Evolutionary conservation across 73 alveolate genomes (phyloP), one percentile per base, ranked within the genome.

Genomic region (Strombidium stylifer): DNA sequence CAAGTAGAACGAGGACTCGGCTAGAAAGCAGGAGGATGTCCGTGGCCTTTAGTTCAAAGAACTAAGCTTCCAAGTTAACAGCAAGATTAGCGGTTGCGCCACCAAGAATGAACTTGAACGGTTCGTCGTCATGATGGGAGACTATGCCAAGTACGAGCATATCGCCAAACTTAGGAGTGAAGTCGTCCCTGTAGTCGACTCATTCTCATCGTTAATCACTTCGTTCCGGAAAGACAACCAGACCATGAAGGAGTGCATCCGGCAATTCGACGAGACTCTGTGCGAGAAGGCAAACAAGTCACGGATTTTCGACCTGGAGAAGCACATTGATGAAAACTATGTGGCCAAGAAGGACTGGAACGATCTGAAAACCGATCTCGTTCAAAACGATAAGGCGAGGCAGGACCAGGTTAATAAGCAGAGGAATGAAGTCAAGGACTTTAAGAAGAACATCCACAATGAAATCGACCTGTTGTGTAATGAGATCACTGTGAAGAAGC

Each of bases 261-360:
- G 74, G 50, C 37, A 60, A 16, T 60, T 60, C 40, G 74, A 60
- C 42, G 74, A 60, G 25, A 23, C 40, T 8, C 14, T 60, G 16
- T 39, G 74, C 30, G 74, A 60, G 16, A 60, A 60, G 18, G 74
- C 74, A 1, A 35, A 49, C 25, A 60, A 60, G 40, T 7, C 23
- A 1, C 12, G 61, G 2, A 1, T 60, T 16, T 10, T 3, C 28
- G 61, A 60, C 16, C 19, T 42, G 3, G 58, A 41, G 25, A 11
- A n/a, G 6, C 4, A 16, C 5, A 41, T 60, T 3, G 74, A 41
- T 14, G 4, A 41, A 25, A 7, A 24, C 8, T 60, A 60, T 60
- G 74, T 60, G 6, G 16, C 18, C 15, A 60, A 60, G 61, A 60
- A 60, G 27, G 36, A 60, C 28, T 60, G 74, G 74, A 60, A 60